Base-by-base conservation (phyloP, 23 red algal genomes). In the Gracilaria gracilis region DNA sequence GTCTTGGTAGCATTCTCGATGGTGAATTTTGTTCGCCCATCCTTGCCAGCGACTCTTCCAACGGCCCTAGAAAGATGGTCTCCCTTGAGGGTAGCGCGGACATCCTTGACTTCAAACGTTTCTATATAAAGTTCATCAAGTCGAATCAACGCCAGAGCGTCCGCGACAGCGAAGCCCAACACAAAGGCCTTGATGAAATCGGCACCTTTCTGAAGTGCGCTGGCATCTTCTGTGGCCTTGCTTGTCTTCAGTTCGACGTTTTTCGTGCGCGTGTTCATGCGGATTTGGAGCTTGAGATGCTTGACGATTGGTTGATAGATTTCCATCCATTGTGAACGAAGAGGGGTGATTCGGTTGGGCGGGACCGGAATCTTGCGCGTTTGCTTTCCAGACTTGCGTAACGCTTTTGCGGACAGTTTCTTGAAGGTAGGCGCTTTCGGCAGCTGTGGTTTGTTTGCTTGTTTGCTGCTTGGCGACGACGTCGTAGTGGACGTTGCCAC, bases 1-100 rank as follows among this genome's bases (percentile, higher is more conserved):
- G 93, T 95, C 49, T 95, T 95, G 39, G 93, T 95, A 16, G 97
- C 93, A 82, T 98, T 98, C 62, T 98, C 97, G 71, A 98, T 98
- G 31, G 97, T 91, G 88, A 94, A 98, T 83, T 98, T 98, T 66
- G 91, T 98, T 20, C 88, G 82, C 9, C 97, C 97, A 47, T 93
- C 93, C 32, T 93, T 95, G n/a, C 97, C 97, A 23, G 97, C 97
- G 51, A 98, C 64, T 29, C 97, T 78, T 15, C 97, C 97, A 21
- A 98, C 95, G 19, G 97, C 97, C 17, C 97, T 82, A 14, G 93
- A 38, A 9, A 95, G 84, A 51, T 98, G 97, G 79, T 98, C 97
- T 13, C 97, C 97, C 50, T 98, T 91, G 23, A 98, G 87, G 12
- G 79, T 88, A 38, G 79, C 69, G 33, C 88, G 86, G n/a, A 98